Evolutionary conservation across 352 stramenopile genomes (phyloP).

Genomic region (Pythium aquatile): DNA sequence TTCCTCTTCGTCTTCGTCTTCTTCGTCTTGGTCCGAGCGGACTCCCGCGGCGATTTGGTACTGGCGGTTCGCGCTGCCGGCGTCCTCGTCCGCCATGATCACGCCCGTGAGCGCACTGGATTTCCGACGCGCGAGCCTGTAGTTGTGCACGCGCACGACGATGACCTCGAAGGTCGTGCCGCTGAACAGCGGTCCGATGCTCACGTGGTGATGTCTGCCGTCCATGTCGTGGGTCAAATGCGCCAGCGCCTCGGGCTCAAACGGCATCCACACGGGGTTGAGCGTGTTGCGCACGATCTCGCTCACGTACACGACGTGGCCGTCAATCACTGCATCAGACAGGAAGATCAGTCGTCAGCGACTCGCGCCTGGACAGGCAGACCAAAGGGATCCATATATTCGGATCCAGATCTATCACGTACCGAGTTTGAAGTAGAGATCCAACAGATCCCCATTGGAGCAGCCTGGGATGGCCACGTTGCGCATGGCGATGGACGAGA

Average conservation of each 20-base stretch:
- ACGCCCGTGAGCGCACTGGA: slow-evolving; percentile 42
- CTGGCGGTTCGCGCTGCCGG: slow-evolving; percentile 28
- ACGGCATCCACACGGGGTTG: slow-evolving; percentile 82
- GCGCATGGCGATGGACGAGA: slow-evolving; percentile 75
- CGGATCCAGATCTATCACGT: slow-evolving; percentile 9
- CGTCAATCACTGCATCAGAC: slow-evolving; percentile 50
- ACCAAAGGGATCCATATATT: too few relatives aligned
- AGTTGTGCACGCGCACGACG: slow-evolving; percentile 63
- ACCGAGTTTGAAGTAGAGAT: slow-evolving; percentile 81
- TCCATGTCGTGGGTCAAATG: slow-evolving; percentile 25
- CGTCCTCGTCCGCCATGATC: slow-evolving; percentile 47
- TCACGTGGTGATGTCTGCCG: slow-evolving; percentile 28
- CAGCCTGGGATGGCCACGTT: slow-evolving; percentile 63
- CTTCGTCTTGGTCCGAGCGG: slow-evolving; percentile 21
- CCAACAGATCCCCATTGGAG: slow-evolving; percentile 45
- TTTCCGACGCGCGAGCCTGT: slow-evolving; percentile 47
- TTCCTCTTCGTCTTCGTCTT: slow-evolving; percentile 11
- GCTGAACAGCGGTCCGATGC: slow-evolving; percentile 40
- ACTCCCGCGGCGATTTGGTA: slow-evolving; percentile 5
- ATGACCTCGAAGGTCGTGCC: slow-evolving; percentile 62
- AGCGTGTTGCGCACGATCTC: slow-evolving; percentile 67
- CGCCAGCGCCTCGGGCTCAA: slow-evolving; percentile 46
- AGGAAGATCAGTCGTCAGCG: not conserved
- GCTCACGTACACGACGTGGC: slow-evolving; percentile 68
- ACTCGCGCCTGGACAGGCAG: too few relatives aligned